Evolutionary conservation across 2,329 filamentous ascomycete genomes (phyloP), one percentile per base, ranked within the genome.

Genomic region (Penicillium frequentans): DNA sequence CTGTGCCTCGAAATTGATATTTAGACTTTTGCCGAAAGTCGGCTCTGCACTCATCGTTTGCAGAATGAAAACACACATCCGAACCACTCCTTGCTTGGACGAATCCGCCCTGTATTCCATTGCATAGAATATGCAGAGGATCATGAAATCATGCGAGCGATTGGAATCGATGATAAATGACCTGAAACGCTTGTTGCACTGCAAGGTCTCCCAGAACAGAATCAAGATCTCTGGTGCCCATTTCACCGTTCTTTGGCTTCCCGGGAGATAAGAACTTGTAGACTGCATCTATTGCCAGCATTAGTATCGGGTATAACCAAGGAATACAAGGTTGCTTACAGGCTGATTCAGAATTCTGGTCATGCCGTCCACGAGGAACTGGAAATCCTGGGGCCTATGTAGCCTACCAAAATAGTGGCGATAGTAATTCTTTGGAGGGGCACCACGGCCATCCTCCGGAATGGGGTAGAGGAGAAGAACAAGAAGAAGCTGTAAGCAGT

Each of bases 131-230:
- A 98, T 79, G 42, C 96, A 87, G 21, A 98, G 80, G 13, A 98
- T 86, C 51, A 97, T 83, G 74, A 98, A 97, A 72, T 99, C 95
- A 68, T 97, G 91, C 0, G 90, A 91, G 53, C 93, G 84, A 70
- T 95, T 91, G 0, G 95, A 98, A 67, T 99, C 95, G 61, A 98
- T 93, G 68, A 99, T 95, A 75, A 97, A 99, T 1, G 92, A 91
- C 31, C 95, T 85, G 77, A 99, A 99, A 57, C 93, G 85, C 77
- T 96, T 98, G 77, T 99, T 99, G 82, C 93, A 97, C 75, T 99
- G 95, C 5, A 95, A 86, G 37, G 91, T 86, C 78, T 99, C 95
- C 95, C 95, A 99, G 71, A 98, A 97, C 2, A 99, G 82, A 84
- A 97, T 95, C 54, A 98, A 87, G 79, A 96, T 96, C 75, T 99